Percentiles rank a stretch among this genome's conserved stretches.
Conservation (phyloP, 1,139 yeast genomes). For the Meyerozyma guilliermondii region DNA sequence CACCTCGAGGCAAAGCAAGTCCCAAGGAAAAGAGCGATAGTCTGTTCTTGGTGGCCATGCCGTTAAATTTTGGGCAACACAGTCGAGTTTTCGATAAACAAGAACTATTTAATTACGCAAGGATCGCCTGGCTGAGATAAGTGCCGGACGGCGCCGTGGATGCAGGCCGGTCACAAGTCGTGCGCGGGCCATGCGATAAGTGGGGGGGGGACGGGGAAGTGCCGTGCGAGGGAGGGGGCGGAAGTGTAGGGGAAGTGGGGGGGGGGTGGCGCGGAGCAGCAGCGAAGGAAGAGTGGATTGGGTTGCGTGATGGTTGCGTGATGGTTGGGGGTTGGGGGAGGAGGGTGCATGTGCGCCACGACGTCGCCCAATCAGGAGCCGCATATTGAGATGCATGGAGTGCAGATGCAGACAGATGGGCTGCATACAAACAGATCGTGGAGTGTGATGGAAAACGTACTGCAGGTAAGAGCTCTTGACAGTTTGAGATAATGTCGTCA, state of each 20-base stretch:
- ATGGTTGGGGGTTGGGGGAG: background rate
- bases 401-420: background rate
- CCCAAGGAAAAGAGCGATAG: constrained; percentile 9
- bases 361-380: background rate
- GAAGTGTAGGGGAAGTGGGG: too few species aligned
- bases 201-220: too few species aligned
- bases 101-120: background rate
- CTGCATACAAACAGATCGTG: background rate
- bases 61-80: background rate
- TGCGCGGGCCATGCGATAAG: background rate
- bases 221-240: too few species aligned
- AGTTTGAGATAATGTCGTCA: too few species aligned
- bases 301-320: background rate
- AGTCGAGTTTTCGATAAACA: background rate
- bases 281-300: too few species aligned
- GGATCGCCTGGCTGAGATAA: background rate
- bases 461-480: too few species aligned
- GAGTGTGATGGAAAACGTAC: too few species aligned
- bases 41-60: constrained; percentile 5
- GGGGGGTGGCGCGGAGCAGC: too few species aligned
- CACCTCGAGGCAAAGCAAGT: constrained; percentile 3
- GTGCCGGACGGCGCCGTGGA: background rate
- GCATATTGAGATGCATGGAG: background rate
- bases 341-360: background rate
- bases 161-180: background rate